phyloP scores from a whole-genome alignment of 106 monocot species.

The Ottelia alismoides region DNA sequence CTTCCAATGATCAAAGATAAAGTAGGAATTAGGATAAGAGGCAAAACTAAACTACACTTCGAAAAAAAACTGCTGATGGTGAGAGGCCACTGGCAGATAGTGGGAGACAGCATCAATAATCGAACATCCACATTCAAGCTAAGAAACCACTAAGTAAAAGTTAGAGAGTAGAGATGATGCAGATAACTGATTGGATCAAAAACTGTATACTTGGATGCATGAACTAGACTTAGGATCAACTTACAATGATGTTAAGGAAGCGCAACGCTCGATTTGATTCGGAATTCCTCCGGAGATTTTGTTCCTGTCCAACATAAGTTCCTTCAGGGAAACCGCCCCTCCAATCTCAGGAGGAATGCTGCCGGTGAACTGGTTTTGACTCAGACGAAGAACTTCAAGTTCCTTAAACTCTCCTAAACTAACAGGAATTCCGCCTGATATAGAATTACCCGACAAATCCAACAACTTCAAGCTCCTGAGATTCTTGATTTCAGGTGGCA shows the following conservation, averaged over 20 bases:
- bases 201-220: no score
- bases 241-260: constrained; percentile 69
- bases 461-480: constrained; percentile 27
- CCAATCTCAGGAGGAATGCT: constrained; percentile 58
- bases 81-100: no score
- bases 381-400: constrained; percentile 48
- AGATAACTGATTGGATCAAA: no score
- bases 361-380: constrained; percentile 42
- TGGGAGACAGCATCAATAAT: no score
- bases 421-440: constrained; percentile 40
- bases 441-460: constrained; percentile 48
- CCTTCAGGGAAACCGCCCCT: constrained; percentile 28
- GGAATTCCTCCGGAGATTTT: constrained; percentile 53
- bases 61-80: no score
- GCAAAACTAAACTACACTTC: no score
- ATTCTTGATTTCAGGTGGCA: constrained; percentile 38
- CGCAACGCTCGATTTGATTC: constrained; percentile 35
- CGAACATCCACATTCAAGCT: no score
- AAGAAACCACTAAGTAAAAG: no score
- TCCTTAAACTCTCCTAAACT: constrained; percentile 33
- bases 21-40: no score
- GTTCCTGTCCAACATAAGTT: constrained; percentile 38
- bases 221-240: no score
- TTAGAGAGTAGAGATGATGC: no score
- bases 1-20: no score